Evolutionary conservation across 176 grass and related monocot species (phyloP).

Genomic region (Bromus sterilis): DNA sequence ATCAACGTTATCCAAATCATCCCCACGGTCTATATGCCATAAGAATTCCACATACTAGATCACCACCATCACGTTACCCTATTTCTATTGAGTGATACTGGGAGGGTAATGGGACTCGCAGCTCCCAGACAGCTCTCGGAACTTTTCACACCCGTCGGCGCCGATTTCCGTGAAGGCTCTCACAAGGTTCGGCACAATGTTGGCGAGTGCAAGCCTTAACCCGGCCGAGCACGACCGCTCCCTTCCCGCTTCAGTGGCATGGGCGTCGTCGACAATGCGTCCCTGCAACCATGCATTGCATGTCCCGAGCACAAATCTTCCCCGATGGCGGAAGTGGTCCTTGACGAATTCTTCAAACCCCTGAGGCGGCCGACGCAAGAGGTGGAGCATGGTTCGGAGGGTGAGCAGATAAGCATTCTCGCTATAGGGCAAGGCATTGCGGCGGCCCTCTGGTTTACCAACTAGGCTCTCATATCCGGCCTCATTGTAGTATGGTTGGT

Average conservation of each 20-base stretch:
- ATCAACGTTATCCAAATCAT: too few species aligned
- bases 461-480: not conserved
- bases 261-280: not conserved
- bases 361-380: not conserved
- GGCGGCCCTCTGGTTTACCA: not conserved
- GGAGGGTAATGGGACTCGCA: too few species aligned
- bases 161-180: not conserved
- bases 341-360: not conserved
- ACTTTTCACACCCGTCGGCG: not conserved
- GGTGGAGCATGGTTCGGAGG: not conserved
- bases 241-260: not conserved
- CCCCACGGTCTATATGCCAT: too few species aligned
- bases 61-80: too few species aligned
- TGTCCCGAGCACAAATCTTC: not conserved
- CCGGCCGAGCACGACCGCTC: not conserved
- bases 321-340: not conserved
- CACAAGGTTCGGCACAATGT: not conserved
- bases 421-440: not conserved
- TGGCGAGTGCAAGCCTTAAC: not conserved
- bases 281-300: not conserved
- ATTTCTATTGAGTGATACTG: not conserved
- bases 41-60: too few species aligned
- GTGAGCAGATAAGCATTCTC: not conserved
- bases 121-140: not conserved
- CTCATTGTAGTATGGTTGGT: not conserved